Base-by-base conservation (phyloP, 164 flowering plant genomes). In the Echeveria elegans region DNA sequence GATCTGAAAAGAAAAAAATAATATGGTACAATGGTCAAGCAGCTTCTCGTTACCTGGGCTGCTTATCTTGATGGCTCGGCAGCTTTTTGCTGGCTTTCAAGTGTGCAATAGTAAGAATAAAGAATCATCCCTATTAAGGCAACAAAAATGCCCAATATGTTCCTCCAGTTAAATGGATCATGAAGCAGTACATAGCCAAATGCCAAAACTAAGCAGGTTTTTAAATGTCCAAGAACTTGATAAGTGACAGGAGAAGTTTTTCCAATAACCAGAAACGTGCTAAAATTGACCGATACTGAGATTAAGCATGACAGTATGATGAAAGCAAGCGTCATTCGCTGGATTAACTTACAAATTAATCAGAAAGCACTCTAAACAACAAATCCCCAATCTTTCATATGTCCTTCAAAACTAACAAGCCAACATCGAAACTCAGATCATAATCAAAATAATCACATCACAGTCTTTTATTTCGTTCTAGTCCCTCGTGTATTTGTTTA, bases 231-330 rank as follows among this genome's bases (percentile, higher is more conserved):
- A 38, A 93, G 82, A 60, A 93, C 98, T 72, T 93, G 98, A 79
- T 93, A 93, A 19, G 98, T 93, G 60, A 93, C 98, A 7, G 98
- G 91, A 53, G 98, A 93, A 43, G 98, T 93, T 78, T 93, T 93
- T 40, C 98, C 98, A 69, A 93, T 93, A 15, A 93, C 98, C 67
- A 93, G 82, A 79, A 93, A 93, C 9, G 98, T 93, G 71, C 98
- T 93, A 67, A 93, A 93, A 81, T 93, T 93, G 26, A 93, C 98
- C 61, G 97, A 89, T 41, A 93, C 92, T 21, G 98, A 84, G 50
- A 93, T 93, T 74, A 90, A 71, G 87, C 97, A 93, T 67, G 98
- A 93, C 11, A 93, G 78, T 31, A 93, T 84, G 70, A 93, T 93
- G 82, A 93, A 93, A 43, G 48, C 48, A 5, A 4, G 48, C 48